These are phyloP conservation scores for Neospermospora avenae DNA, from an alignment of 2,329 filamentous ascomycete genomes.

Conservation along the genomic window DNA sequence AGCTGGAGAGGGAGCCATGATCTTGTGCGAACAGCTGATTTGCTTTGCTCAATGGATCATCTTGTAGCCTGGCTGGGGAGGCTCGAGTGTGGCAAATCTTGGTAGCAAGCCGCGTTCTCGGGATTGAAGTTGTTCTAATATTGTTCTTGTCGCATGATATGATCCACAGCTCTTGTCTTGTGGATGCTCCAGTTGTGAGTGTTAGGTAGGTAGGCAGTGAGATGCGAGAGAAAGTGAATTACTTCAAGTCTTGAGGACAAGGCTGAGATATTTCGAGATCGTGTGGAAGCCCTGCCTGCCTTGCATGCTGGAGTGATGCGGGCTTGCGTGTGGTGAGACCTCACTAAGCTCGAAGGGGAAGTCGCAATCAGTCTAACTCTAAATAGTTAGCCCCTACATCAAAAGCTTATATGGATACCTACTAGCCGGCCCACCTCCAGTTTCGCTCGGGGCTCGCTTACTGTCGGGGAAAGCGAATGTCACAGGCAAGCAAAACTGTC, in stretches of 20 bases:
- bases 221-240: neutral
- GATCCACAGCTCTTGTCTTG: neutral
- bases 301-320: neutral
- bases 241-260: neutral
- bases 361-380: neutral
- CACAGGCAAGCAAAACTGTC: no score
- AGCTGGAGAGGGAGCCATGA: constrained; percentile 14
- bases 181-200: no score
- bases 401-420: neutral
- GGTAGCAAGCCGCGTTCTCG: neutral
- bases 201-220: neutral
- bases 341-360: neutral
- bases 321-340: neutral
- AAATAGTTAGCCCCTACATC: neutral
- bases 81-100: neutral
- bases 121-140: neutral
- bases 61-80: neutral
- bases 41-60: constrained; percentile 1
- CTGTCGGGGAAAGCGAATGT: no score
- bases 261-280: neutral
- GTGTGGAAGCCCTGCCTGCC: neutral
- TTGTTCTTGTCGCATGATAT: neutral
- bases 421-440: no score
- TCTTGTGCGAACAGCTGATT: neutral
- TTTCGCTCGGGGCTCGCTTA: no score